Base-by-base conservation (phyloP, 176 grass and related monocot species). In the Aegilops sharonensis region DNA sequence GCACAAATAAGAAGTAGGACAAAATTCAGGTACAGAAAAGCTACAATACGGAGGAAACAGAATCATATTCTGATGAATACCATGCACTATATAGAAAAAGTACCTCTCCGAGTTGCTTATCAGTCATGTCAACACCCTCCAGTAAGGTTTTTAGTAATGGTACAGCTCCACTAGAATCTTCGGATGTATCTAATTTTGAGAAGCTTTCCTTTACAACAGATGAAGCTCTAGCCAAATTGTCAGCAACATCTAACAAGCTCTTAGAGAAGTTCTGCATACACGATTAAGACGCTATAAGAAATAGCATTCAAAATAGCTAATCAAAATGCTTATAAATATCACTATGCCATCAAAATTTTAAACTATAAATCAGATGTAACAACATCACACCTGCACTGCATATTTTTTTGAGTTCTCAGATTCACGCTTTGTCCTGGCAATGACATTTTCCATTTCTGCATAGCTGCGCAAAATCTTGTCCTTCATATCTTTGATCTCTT, bases 361-460 rank as follows among this genome's bases (percentile, higher is more conserved):
- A 68, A 72, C 9, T 7, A 9, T 30, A 45, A 62, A 17, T 71
- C 3, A 60, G 62, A 70, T 34, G 74, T 75, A 82, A 59, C 17
- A 50, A 50, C 30, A 64, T 60, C 32, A 81, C 18, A 94, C 92
- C 92, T 94, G 94, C 50, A 94, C 64, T 72, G 89, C 92, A 72
- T 87, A 97, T 35, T 97, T 90, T 79, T 97, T 97, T 4, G 85
- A 90, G 72, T 86, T 94, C 20, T 97, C 92, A 50, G 92, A 93
- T 75, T 94, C 92, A 81, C 85, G 88, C 60, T 94, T 97, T 88
- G 89, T 90, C 80, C 83, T 45, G 69, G 79, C 77, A 27, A 89
- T 90, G 52, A 94, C 59, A 89, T 97, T 97, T 79, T 97, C 89
- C 87, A 92, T 90, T 85, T 92, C 92, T 70, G 94, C 88, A 90